These are phyloP conservation scores for Penstemon barbatus DNA, from an alignment of 257 asterid genomes.

Conservation along the genomic window DNA sequence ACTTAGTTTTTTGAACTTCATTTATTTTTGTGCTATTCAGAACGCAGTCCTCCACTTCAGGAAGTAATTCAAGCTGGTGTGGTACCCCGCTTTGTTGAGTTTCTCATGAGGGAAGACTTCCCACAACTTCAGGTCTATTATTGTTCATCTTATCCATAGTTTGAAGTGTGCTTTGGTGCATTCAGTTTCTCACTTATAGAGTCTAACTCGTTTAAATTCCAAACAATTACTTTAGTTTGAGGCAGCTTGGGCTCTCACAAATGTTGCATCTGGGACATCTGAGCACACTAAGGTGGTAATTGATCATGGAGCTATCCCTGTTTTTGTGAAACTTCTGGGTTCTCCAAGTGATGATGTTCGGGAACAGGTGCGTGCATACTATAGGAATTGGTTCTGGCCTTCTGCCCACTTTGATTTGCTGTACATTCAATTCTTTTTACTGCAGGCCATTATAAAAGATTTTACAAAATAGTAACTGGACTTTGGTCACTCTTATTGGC, in stretches of 20 bases:
- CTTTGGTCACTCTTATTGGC: not conserved
- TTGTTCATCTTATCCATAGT: not conserved
- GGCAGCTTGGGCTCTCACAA: constrained; percentile 98
- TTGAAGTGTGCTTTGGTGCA: not conserved
- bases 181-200: not conserved
- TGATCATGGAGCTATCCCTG: constrained; percentile 85
- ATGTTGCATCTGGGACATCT: constrained; percentile 92
- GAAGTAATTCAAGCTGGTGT: constrained; percentile 88
- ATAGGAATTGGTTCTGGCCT: not conserved
- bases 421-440: not conserved
- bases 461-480: not conserved
- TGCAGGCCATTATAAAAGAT: not conserved
- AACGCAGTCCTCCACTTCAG: constrained; percentile 83
- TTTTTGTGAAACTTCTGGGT: constrained; percentile 74
- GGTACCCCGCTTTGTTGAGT: constrained; percentile 81
- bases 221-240: constrained; percentile 55
- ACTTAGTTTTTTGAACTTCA: constrained; percentile 9
- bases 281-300: constrained; percentile 87
- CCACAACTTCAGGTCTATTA: constrained; percentile 79
- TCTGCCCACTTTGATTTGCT: not conserved
- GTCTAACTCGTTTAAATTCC: not conserved
- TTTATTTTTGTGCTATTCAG: constrained; percentile 32
- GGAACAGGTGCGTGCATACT: constrained; percentile 60
- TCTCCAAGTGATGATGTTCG: constrained; percentile 92
- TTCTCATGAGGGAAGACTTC: constrained; percentile 73